phyloP scores from a whole-genome alignment of 352 stramenopile species.

The Pythium myriotylum region DNA sequence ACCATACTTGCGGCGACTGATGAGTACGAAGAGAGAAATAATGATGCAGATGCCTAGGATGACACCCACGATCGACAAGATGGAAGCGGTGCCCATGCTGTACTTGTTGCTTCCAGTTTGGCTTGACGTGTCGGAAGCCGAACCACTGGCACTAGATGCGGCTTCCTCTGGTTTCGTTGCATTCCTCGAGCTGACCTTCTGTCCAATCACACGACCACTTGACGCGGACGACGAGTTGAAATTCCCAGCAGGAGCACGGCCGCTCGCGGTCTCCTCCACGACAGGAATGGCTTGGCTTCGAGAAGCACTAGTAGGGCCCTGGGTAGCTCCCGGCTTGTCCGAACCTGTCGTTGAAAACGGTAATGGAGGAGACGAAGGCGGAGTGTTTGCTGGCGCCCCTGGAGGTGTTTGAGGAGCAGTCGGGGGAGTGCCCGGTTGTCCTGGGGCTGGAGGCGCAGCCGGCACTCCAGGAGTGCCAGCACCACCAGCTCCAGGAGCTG shows the following conservation, averaged over 20 bases:
- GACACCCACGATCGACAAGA: constrained; percentile 74
- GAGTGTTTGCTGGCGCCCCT: neutral
- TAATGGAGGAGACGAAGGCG: neutral
- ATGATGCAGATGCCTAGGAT: constrained; percentile 62
- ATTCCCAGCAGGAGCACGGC: neutral
- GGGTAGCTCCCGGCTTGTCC: neutral
- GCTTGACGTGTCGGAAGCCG: constrained; percentile 42
- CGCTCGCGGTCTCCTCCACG: neutral
- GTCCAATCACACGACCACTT: neutral
- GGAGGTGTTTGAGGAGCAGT: neutral
- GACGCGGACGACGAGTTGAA: constrained; percentile 13
- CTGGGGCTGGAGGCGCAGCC: neutral
- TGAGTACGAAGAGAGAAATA: constrained; percentile 57
- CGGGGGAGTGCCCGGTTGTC: neutral
- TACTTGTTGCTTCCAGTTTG: constrained; percentile 49
- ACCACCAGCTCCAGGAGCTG: too few species aligned
- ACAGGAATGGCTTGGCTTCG: neutral
- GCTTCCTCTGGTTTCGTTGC: neutral
- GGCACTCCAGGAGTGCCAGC: too few species aligned
- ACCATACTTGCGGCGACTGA: constrained; percentile 62
- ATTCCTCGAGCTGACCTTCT: neutral
- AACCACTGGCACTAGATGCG: constrained; percentile 2
- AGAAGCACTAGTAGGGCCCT: too few species aligned
- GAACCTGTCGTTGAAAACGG: neutral
- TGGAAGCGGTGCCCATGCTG: constrained; percentile 60